Evolutionary conservation across 2,329 filamentous ascomycete species (phyloP).

Genomic region (Exophiala sideris): DNA sequence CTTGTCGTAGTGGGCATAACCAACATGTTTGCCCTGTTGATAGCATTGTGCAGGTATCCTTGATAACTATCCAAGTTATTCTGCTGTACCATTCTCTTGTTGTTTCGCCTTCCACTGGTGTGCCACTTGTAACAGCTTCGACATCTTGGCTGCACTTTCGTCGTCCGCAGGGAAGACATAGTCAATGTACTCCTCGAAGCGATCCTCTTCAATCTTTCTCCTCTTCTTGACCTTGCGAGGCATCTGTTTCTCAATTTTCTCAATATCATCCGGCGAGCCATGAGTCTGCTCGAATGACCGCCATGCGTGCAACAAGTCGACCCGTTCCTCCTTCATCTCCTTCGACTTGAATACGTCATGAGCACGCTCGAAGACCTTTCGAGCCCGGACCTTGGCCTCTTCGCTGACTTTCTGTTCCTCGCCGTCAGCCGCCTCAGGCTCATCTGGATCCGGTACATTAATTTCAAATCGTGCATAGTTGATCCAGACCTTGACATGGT

Average conservation of each 20-base stretch:
- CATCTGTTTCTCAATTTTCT: conserved; percentile 88
- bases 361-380: conserved; percentile 79
- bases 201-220: conserved; percentile 85
- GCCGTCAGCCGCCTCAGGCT: conserved; percentile 60
- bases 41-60: too few species aligned
- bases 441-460: conserved; percentile 74
- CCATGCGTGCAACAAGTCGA: conserved; percentile 87
- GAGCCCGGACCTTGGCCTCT: conserved; percentile 75
- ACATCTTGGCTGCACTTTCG: conserved; percentile 76
- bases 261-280: conserved; percentile 69
- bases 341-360: conserved; percentile 84
- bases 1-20: too few species aligned
- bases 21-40: too few species aligned
- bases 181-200: conserved; percentile 94
- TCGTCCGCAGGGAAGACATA: conserved; percentile 97
- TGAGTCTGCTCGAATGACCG: conserved; percentile 86
- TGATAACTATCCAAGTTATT: neutral
- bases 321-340: conserved; percentile 89
- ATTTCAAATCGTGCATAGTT: conserved; percentile 98
- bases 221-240: conserved; percentile 83
- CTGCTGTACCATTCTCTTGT: conserved; percentile 27
- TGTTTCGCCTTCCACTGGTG: conserved; percentile 78
- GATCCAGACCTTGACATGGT: conserved; percentile 99
- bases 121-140: conserved; percentile 78
- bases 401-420: conserved; percentile 66